Evolutionary conservation across 352 stramenopile genomes (phyloP).

Genomic region (Pythium myriotylum): DNA sequence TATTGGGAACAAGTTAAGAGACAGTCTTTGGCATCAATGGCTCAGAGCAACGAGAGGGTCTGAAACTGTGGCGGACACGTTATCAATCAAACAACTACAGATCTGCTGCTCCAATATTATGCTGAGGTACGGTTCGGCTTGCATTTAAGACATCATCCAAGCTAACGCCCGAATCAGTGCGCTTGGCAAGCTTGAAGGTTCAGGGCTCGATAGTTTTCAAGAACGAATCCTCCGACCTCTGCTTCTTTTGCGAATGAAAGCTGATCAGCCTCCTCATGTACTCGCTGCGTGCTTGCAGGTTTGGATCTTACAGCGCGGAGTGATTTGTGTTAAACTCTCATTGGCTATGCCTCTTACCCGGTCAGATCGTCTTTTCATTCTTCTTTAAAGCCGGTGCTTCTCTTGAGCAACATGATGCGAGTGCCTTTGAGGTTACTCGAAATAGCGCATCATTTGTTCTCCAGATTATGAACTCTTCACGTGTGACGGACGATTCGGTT

Average conservation of each 20-base stretch:
- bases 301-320: too few species aligned
- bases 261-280: background rate
- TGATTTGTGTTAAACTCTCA: too few species aligned
- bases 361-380: conserved; percentile 54
- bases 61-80: background rate
- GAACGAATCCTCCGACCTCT: background rate
- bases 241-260: background rate
- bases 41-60: conserved; percentile 13
- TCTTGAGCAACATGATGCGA: conserved; percentile 8
- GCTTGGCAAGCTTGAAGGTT: conserved; percentile 7
- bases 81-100: conserved; percentile 37
- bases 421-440: background rate
- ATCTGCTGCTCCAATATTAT: conserved; percentile 73
- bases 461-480: background rate
- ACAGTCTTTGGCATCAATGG: conserved; percentile 35
- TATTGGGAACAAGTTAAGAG: too few species aligned
- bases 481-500: background rate
- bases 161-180: background rate
- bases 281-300: conserved; percentile 27
- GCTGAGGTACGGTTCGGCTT: conserved; percentile 43
- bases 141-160: background rate
- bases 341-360: too few species aligned
- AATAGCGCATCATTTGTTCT: background rate
- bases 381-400: conserved; percentile 41
- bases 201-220: background rate